Conservation (phyloP, 2,329 filamentous ascomycete genomes). For the Claviceps purpurea region DNA sequence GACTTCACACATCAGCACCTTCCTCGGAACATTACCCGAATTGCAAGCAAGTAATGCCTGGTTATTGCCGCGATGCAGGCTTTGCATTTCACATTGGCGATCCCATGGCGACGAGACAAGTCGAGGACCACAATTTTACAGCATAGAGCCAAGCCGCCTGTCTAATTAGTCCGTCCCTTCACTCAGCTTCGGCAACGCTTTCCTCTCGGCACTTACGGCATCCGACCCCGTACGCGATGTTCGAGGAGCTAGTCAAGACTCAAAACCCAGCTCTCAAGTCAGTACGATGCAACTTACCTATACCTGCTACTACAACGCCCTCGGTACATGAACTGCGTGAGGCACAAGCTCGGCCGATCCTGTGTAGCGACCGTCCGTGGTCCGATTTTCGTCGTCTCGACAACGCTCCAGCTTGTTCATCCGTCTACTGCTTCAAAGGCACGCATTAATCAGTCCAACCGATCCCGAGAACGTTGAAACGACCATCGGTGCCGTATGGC, state of each 20-base stretch:
- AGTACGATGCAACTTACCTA: no score
- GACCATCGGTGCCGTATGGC: constrained; percentile 8
- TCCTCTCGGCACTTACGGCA: background rate
- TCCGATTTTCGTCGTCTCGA: background rate
- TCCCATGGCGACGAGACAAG: background rate
- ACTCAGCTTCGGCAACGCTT: background rate
- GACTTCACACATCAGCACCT: background rate
- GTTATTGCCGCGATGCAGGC: background rate
- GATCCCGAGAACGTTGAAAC: background rate
- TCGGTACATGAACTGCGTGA: background rate
- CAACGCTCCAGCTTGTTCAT: background rate
- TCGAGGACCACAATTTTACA: no score
- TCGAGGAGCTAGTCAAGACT: background rate
- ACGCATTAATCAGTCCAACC: background rate
- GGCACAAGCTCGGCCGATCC: background rate
- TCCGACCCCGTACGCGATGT: background rate
- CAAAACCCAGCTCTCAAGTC: background rate
- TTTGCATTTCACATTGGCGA: background rate
- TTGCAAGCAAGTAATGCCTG: no score
- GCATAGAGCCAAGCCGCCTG: background rate
- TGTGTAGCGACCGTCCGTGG: background rate
- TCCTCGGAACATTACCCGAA: background rate
- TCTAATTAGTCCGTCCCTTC: background rate
- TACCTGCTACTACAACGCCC: background rate
- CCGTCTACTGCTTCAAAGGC: background rate